Percentiles rank a stretch among this genome's conserved stretches.
phyloP scores from a whole-genome alignment of 2,329 filamentous ascomycete genomes.

The Monosporascus sp. region DNA sequence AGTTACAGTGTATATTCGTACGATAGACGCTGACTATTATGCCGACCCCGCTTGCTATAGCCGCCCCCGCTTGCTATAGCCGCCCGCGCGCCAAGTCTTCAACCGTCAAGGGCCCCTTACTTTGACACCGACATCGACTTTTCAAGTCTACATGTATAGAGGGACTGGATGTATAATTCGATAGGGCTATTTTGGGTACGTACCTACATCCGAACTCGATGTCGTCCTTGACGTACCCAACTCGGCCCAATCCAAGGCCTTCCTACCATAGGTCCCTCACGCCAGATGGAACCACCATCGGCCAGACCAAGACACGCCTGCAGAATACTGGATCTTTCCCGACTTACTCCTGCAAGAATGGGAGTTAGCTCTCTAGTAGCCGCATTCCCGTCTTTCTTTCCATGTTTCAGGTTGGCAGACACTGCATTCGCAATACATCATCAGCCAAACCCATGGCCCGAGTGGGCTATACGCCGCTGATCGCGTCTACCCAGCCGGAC shows the following conservation, averaged over 20 bases:
- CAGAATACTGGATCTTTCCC: conserved; percentile 1
- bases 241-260: conserved; percentile 13
- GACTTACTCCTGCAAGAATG: conserved; percentile 9
- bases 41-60: conserved; percentile 1
- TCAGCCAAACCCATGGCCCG: conserved; percentile 12
- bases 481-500: conserved; percentile 15
- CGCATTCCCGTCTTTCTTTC: conserved; percentile 17
- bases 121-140: neutral
- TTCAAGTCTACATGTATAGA: neutral
- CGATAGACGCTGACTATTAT: neutral
- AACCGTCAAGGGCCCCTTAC: neutral
- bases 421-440: conserved; percentile 18
- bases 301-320: conserved; percentile 10
- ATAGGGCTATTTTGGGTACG: neutral
- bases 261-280: neutral
- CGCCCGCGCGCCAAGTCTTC: neutral
- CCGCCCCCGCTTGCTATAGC: conserved; percentile 1
- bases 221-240: conserved; percentile 2
- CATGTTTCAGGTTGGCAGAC: conserved; percentile 28
- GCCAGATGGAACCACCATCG: conserved; percentile 1
- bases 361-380: conserved; percentile 9
- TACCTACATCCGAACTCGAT: neutral
- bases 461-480: conserved; percentile 19
- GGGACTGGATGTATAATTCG: neutral
- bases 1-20: neutral